Conservation (phyloP, 1,284 basidiomycete genomes). For the Cryptococcus sp. region DNA sequence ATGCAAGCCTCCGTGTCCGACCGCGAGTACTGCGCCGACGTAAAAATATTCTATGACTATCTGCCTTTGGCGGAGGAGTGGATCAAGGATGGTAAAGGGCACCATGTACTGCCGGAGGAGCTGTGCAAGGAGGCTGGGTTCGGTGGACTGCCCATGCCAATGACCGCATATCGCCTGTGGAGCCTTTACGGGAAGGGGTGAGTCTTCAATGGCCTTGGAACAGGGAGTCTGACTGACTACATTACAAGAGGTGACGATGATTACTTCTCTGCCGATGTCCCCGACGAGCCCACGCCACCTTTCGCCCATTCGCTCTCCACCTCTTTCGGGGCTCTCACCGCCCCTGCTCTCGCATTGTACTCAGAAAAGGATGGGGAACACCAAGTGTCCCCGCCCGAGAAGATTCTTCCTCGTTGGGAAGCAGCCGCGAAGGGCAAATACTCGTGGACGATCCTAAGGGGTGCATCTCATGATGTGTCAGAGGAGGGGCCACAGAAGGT, state of each 20-base stretch:
- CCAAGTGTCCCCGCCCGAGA: constrained; percentile 15
- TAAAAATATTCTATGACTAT: constrained; percentile 15
- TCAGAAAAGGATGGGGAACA: constrained; percentile 45
- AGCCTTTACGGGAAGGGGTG: constrained; percentile 39
- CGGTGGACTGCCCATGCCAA: constrained; percentile 11
- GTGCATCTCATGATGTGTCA: constrained; percentile 45
- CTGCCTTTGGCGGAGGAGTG: constrained; percentile 27
- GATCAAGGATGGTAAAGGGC: constrained; percentile 31
- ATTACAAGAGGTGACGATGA: constrained; percentile 48
- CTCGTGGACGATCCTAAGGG: constrained; percentile 25
- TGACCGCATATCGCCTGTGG: constrained; percentile 41
- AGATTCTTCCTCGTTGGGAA: constrained; percentile 31
- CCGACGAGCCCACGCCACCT: constrained; percentile 14
- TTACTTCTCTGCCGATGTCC: constrained; percentile 48
- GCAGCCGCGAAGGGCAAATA: constrained; percentile 26
- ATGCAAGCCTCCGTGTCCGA: constrained; percentile 50
- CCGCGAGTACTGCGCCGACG: constrained; percentile 34
- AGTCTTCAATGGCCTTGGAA: constrained; percentile 8
- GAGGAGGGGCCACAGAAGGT: constrained; percentile 26
- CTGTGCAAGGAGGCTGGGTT: constrained; percentile 25
- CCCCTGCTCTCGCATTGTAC: constrained; percentile 41
- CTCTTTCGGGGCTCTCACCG: constrained; percentile 42
- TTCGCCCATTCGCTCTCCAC: constrained; percentile 40
- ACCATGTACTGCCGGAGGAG: constrained; percentile 27
- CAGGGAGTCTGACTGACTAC: not conserved